A percentile compares a stretch with the other conserved stretches of the same genome.
These are phyloP conservation scores for Alternaria viburni DNA, from an alignment of 2,329 filamentous ascomycete genomes.

Conservation along the genomic window DNA sequence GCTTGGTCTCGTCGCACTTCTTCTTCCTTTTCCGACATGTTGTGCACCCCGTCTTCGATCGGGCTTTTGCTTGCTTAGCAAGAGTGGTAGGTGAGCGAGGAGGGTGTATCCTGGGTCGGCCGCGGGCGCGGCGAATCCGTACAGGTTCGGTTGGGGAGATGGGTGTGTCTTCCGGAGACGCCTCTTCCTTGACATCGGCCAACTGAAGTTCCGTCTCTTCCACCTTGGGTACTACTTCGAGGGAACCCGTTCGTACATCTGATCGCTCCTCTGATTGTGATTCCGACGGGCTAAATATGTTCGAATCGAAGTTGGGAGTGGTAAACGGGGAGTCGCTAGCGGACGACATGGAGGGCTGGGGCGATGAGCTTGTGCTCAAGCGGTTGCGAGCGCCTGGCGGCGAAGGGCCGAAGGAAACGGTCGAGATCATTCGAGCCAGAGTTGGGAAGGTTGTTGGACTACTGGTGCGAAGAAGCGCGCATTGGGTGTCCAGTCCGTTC, in stretches of 20 bases:
- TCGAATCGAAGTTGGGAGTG: slow-evolving; percentile 44
- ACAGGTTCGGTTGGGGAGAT: slow-evolving; percentile 46
- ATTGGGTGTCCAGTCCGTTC: slow-evolving; percentile 30
- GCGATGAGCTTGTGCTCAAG: slow-evolving; percentile 50
- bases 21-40: slow-evolving; percentile 67
- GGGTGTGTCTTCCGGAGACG: slow-evolving; percentile 38
- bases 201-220: slow-evolving; percentile 59
- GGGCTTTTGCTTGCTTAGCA: slow-evolving; percentile 77
- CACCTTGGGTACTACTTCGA: slow-evolving; percentile 58
- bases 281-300: slow-evolving; percentile 27
- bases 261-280: slow-evolving; percentile 35
- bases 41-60: slow-evolving; percentile 65
- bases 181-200: slow-evolving; percentile 46
- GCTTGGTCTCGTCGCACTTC: slow-evolving; percentile 62
- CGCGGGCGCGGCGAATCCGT: slow-evolving; percentile 60
- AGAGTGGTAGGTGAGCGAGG: slow-evolving; percentile 63
- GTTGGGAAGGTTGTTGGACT: slow-evolving; percentile 21
- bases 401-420: slow-evolving; percentile 43
- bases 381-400: slow-evolving; percentile 40
- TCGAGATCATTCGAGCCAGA: slow-evolving; percentile 45
- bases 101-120: slow-evolving; percentile 82
- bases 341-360: slow-evolving; percentile 50
- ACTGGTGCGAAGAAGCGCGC: slow-evolving; percentile 25
- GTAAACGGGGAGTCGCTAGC: slow-evolving; percentile 48
- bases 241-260: slow-evolving; percentile 31